Evolutionary conservation across 495 filamentous ascomycete genomes (phyloP).

Genomic region (Lophiostoma macrostomum): DNA sequence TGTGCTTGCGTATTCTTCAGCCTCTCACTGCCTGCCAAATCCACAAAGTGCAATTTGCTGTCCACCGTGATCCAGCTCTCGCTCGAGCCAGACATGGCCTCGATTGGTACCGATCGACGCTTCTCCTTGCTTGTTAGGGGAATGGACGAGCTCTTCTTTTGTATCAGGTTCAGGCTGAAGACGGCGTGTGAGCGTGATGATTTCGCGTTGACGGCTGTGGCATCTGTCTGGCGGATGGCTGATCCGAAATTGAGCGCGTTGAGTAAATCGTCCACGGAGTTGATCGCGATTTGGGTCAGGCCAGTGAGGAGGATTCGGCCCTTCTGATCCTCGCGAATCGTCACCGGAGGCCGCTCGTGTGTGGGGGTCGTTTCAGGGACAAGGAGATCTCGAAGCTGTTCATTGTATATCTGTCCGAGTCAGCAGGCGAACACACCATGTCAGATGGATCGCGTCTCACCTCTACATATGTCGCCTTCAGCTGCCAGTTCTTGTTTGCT

Average conservation of each 20-base stretch:
- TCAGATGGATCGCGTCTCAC: conserved; percentile 44
- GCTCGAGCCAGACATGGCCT: conserved; percentile 62
- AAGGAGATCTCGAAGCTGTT: conserved; percentile 87
- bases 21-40: conserved; percentile 94
- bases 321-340: conserved; percentile 91
- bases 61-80: conserved; percentile 82
- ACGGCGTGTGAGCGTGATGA: conserved; percentile 99
- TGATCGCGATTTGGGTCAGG: conserved; percentile 81
- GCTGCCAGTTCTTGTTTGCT: conserved; percentile 79
- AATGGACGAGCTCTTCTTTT: conserved; percentile 64
- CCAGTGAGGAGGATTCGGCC: conserved; percentile 93
- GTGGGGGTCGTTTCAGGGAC: conserved; percentile 68
- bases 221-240: conserved; percentile 92
- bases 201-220: conserved; percentile 97
- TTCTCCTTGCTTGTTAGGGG: conserved; percentile 65
- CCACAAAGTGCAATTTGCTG: conserved; percentile 98
- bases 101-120: conserved; percentile 83
- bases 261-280: conserved; percentile 88
- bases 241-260: conserved; percentile 88
- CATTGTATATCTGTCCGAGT: conserved; percentile 79
- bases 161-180: conserved; percentile 91
- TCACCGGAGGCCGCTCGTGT: conserved; percentile 69
- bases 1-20: conserved; percentile 96
- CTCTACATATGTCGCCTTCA: conserved; percentile 97
- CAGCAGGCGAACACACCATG: conserved; percentile 1